Conservation (phyloP, 164 flowering plant genomes). For the Annona cherimola region DNA sequence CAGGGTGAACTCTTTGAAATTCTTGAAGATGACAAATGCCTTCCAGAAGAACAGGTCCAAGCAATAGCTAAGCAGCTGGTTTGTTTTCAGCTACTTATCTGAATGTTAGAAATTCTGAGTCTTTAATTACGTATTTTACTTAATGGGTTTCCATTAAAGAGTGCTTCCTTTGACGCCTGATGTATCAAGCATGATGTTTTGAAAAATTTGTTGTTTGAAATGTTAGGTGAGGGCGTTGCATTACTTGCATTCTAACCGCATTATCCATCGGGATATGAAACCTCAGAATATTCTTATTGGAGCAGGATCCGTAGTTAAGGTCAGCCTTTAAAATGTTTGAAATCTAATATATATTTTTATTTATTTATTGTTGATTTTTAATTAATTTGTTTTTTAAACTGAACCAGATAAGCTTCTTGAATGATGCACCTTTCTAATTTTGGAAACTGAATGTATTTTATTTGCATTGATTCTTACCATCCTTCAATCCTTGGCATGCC, state of each 20-base stretch:
- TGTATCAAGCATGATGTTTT: no score
- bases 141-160: background rate
- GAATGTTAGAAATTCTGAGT: background rate
- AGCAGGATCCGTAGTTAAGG: constrained; percentile 90
- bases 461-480: background rate
- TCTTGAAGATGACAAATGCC: constrained; percentile 91
- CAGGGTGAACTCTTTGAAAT: constrained; percentile 98
- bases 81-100: constrained; percentile 13
- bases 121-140: background rate
- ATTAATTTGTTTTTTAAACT: no score
- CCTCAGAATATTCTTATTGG: constrained; percentile 97
- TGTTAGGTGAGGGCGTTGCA: constrained; percentile 88
- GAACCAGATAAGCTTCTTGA: background rate
- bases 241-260: constrained; percentile 93
- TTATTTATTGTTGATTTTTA: no score
- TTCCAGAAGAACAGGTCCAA: constrained; percentile 97
- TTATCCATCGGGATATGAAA: constrained; percentile 98
- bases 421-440: background rate
- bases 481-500: background rate
- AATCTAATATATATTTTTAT: no score
- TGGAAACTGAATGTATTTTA: background rate
- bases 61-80: constrained; percentile 98
- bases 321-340: constrained; percentile 12
- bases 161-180: background rate
- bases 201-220: background rate